Base-by-base conservation (phyloP, 257 asterid genomes). In the Plectranthus barbatus region DNA sequence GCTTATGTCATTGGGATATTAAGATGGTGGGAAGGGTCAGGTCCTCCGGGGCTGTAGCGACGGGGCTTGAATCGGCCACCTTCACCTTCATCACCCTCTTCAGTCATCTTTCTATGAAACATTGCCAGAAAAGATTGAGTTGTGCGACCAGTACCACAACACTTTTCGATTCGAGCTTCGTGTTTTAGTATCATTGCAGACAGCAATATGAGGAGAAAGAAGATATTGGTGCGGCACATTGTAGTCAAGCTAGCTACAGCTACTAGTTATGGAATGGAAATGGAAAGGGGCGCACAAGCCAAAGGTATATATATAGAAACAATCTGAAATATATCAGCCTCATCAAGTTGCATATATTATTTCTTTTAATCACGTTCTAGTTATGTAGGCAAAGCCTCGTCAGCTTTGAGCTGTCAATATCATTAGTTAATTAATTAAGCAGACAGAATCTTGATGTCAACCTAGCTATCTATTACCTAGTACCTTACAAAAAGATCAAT, bases 41-140 rank as follows among this genome's bases (percentile, higher is more conserved):
- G 87, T 26, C 93, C 93, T 34, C 87, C 85, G 0, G 89, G 87
- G 33, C 76, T 68, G 8, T 34, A 15, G 6, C 89, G 62, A 1
- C 6, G 17, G 13, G 77, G 69, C 72, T 37, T 67, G 75, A 72
- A 52, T 20, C 9, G 67, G 5, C 73, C 67, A 48, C 62, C 64
- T 3, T 7, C 3, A 0, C 69, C 18, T 10, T 58, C n/a, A n/a
- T 59, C 65, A 10, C 67, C 60, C 0, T 65, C 58, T 21, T 77
- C 75, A 56, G 19, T 5, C 46, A 64, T 75, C 45, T 60, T 69
- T 19, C 55, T 72, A 14, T 13, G 44, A 12, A 76, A 76, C 68
- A 65, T 70, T 11, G 50, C 77, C 24, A 61, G 80, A 67, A 80
- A 80, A 20, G 70, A 56, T 56, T 72, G 66, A 0, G 69, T 51